phyloP scores from a whole-genome alignment of 768 basidiomycete genomes.

The Boletus pseudo-olivaceus region DNA sequence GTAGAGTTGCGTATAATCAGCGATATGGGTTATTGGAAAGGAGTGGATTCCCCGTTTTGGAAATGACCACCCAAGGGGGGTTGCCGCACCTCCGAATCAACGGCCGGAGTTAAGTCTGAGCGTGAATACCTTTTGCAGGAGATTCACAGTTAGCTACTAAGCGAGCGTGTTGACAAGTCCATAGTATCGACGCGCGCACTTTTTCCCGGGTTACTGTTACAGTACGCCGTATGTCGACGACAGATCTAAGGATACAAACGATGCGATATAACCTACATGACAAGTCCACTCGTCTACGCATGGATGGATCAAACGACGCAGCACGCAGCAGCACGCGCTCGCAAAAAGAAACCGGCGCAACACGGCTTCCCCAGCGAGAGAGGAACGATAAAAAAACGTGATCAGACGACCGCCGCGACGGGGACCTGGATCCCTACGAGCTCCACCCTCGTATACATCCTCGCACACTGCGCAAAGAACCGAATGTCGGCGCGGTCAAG shows the following conservation, averaged over 20 bases:
- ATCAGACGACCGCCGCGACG: background rate
- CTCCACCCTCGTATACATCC: conserved; percentile 14
- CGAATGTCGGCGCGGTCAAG: conserved; percentile 15
- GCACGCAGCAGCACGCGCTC: background rate
- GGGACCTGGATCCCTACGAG: conserved; percentile 2
- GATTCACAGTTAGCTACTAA: too few species aligned
- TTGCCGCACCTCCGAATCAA: too few species aligned
- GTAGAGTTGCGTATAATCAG: too few species aligned
- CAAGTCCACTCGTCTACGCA: background rate
- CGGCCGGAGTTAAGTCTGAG: too few species aligned
- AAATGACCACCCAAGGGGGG: too few species aligned
- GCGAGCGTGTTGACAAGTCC: too few species aligned
- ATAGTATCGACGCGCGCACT: too few species aligned
- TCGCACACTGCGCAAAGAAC: conserved; percentile 12
- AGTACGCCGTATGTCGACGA: background rate
- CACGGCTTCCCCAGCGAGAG: background rate
- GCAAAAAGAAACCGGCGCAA: background rate
- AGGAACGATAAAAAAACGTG: background rate
- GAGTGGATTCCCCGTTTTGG: too few species aligned
- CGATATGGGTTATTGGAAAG: too few species aligned
- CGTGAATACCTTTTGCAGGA: too few species aligned
- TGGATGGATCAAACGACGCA: background rate
- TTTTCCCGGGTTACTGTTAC: too few species aligned
- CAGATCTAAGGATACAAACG: conserved; percentile 3
- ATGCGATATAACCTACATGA: background rate